A percentile compares a stretch with the other conserved stretches of the same genome.
Conservation (phyloP, 257 asterid species). For the Asclepias syriaca region DNA sequence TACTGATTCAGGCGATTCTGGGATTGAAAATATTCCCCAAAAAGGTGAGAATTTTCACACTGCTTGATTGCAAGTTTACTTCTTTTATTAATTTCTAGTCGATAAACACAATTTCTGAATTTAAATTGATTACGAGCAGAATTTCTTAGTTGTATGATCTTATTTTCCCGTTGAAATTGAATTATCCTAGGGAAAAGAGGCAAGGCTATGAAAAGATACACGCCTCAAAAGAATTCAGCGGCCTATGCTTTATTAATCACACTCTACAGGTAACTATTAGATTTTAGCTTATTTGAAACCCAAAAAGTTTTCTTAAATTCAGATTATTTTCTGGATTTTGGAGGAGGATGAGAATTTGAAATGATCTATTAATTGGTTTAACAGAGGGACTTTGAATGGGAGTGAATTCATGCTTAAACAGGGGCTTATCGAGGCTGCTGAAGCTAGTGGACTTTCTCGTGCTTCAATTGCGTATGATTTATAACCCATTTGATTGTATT, state of each 20-base stretch:
- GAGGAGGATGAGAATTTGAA: neutral
- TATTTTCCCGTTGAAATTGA: constrained; percentile 9
- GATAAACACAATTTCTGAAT: neutral
- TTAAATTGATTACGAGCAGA: neutral
- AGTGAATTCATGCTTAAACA: constrained; percentile 70
- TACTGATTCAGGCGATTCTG: constrained; percentile 39
- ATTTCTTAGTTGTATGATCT: neutral
- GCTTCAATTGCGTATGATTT: constrained; percentile 59
- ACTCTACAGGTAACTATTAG: constrained; percentile 58
- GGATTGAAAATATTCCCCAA: constrained; percentile 30
- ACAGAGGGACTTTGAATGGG: constrained; percentile 58
- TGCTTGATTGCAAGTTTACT: neutral
- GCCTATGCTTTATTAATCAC: constrained; percentile 82
- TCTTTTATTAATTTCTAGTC: neutral
- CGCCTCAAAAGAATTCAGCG: constrained; percentile 94
- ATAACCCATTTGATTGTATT: neutral
- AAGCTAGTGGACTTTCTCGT: constrained; percentile 93
- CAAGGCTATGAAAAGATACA: constrained; percentile 55
- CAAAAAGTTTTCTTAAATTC: neutral
- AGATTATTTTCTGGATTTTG: constrained; percentile 1
- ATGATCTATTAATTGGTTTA: neutral
- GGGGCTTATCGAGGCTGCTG: constrained; percentile 85
- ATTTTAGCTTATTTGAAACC: neutral
- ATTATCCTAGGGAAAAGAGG: constrained; percentile 47
- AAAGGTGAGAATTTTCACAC: constrained; percentile 39